Evolutionary conservation across 768 basidiomycete species (phyloP).

Genomic region (Boletus patriciae): DNA sequence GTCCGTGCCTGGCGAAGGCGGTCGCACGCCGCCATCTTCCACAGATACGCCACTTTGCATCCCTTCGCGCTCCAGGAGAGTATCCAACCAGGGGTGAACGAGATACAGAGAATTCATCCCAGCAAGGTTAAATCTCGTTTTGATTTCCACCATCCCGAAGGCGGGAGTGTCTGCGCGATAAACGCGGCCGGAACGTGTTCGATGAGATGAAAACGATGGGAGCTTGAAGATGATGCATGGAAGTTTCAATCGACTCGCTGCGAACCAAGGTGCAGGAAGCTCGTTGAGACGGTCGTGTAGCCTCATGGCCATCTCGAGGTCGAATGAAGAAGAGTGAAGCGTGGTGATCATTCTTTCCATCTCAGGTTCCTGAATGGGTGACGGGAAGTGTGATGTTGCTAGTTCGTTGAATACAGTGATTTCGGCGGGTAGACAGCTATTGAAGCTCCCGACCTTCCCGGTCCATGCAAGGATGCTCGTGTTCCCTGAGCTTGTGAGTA

Average conservation of each 20-base stretch:
- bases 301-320: too few species aligned
- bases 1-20: too few species aligned
- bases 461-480: constrained; percentile 7
- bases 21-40: background rate
- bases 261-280: too few species aligned
- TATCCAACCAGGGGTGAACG: background rate
- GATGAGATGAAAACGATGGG: too few species aligned
- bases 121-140: background rate
- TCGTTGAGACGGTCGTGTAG: too few species aligned
- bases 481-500: constrained; percentile 1
- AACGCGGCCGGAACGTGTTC: too few species aligned
- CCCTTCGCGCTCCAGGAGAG: background rate
- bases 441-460: constrained; percentile 1
- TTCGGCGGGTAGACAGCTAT: too few species aligned
- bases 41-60: background rate
- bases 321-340: too few species aligned
- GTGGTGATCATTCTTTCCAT: background rate
- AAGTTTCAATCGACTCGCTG: background rate
- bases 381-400: too few species aligned
- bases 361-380: background rate
- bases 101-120: background rate
- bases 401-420: too few species aligned
- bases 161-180: too few species aligned
- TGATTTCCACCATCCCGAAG: background rate
- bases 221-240: background rate